phyloP scores from a whole-genome alignment of 1,139 yeast species.

The Pneumocystis murina region DNA sequence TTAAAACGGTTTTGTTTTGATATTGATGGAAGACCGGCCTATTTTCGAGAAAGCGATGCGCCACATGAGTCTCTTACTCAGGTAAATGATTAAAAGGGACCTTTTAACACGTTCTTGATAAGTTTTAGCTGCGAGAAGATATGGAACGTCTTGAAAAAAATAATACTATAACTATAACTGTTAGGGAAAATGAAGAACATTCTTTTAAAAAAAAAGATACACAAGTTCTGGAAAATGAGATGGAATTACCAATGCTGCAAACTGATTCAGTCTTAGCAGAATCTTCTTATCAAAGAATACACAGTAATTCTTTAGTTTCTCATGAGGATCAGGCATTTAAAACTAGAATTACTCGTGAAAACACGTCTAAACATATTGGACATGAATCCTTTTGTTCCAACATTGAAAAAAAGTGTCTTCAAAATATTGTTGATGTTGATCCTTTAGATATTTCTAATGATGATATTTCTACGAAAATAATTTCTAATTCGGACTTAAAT shows the following conservation, averaged over 20 bases:
- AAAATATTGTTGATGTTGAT: neutral
- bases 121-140: conserved; percentile 3
- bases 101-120: neutral
- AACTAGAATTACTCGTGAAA: neutral
- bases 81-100: conserved; percentile 13
- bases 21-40: conserved; percentile 17
- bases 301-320: neutral
- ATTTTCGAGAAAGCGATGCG: conserved; percentile 12
- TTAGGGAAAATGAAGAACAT: conserved; percentile 1
- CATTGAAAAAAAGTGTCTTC: neutral
- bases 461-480: neutral
- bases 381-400: neutral
- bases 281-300: neutral
- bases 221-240: neutral
- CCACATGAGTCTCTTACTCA: conserved; percentile 13
- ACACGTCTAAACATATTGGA: neutral
- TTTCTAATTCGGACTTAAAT: neutral
- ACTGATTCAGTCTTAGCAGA: too few species aligned
- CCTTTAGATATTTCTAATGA: neutral
- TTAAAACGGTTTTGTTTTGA: conserved; percentile 20
- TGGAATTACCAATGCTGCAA: neutral
- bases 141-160: conserved; percentile 3
- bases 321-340: neutral
- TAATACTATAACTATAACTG: conserved; percentile 1
- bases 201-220: neutral